Conservation (phyloP, 257 asterid genomes). For the Galeopsis tetrahit region DNA sequence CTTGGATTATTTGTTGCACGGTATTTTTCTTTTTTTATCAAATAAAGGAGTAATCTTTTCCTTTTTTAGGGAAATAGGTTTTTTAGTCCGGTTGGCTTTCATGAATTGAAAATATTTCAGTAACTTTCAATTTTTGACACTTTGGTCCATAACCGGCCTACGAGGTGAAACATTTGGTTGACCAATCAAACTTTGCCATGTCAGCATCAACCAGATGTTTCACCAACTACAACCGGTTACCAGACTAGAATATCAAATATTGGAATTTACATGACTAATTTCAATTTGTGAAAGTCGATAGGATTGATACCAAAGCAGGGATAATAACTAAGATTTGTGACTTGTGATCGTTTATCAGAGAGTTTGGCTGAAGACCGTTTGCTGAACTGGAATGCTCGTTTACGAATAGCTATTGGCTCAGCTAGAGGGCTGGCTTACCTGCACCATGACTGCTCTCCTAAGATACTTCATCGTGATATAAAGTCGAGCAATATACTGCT, state of each 20-base stretch:
- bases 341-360: conserved; percentile 43
- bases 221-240: too few relatives aligned
- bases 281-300: too few relatives aligned
- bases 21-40: conserved; percentile 42
- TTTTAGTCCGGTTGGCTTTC: background rate
- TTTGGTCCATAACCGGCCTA: too few relatives aligned
- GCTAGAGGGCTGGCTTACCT: conserved; percentile 95
- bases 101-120: background rate
- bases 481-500: conserved; percentile 95
- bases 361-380: conserved; percentile 44
- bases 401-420: conserved; percentile 86
- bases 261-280: too few relatives aligned
- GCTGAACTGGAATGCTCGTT: conserved; percentile 83
- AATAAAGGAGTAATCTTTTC: background rate
- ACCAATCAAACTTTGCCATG: too few relatives aligned
- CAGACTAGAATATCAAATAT: too few relatives aligned
- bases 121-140: too few relatives aligned
- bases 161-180: too few relatives aligned
- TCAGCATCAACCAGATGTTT: too few relatives aligned
- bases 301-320: background rate
- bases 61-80: background rate
- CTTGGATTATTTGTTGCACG: conserved; percentile 86
- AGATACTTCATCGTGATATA: conserved; percentile 88
- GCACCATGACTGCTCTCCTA: conserved; percentile 91
- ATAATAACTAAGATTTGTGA: too few relatives aligned